These are phyloP conservation scores for Oryza meridionalis DNA, from an alignment of 176 grass and related monocot genomes.

Conservation along the genomic window DNA sequence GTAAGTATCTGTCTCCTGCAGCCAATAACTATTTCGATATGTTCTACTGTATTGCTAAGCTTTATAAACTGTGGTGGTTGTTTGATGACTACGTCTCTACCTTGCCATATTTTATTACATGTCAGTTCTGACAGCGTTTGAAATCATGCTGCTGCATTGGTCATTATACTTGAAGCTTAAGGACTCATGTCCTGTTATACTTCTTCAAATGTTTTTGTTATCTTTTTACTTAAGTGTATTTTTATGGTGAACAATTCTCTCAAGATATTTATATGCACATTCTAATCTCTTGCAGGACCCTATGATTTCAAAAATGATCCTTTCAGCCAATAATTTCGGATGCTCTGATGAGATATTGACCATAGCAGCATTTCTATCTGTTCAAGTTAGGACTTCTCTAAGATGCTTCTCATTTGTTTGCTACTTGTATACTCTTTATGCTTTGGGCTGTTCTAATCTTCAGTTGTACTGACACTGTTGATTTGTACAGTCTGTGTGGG, in stretches of 20 bases:
- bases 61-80: neutral
- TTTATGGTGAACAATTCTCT: neutral
- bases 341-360: constrained; percentile 98
- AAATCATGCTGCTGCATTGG: constrained; percentile 3
- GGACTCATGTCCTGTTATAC: neutral
- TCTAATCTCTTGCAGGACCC: constrained; percentile 71
- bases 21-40: constrained; percentile 6
- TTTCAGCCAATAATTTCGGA: constrained; percentile 78
- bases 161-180: neutral
- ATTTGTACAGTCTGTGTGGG: constrained; percentile 82
- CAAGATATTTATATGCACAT: constrained; percentile 21
- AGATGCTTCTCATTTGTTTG: constrained; percentile 11
- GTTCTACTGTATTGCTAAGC: neutral
- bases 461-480: constrained; percentile 36
- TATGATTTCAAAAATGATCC: constrained; percentile 96
- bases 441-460: constrained; percentile 29
- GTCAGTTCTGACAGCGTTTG: neutral
- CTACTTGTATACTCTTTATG: neutral
- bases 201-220: neutral
- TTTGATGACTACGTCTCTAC: neutral
- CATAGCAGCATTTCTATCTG: constrained; percentile 87
- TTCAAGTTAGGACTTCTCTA: constrained; percentile 66
- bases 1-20: constrained; percentile 1
- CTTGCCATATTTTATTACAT: constrained; percentile 7
- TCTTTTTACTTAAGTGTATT: neutral